Evolutionary conservation across 2,329 filamentous ascomycete genomes (phyloP).

Genomic region (Dactylellina parvicollis): DNA sequence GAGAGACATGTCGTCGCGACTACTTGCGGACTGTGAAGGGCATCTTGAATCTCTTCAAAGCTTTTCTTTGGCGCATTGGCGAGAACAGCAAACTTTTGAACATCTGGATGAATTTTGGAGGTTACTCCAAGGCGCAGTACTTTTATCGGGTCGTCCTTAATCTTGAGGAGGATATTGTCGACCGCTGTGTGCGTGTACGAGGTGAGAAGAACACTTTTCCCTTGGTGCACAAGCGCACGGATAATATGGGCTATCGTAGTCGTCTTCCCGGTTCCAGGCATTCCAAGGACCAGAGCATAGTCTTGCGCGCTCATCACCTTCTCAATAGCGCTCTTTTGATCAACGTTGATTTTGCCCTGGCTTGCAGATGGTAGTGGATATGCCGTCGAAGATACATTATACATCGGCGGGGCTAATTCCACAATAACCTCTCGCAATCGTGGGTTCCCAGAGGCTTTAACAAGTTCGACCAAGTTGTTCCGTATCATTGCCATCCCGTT

Average conservation of each 20-base stretch:
- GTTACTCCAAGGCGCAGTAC: slow-evolving; percentile 85
- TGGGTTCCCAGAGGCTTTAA: slow-evolving; percentile 71
- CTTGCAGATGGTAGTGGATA: slow-evolving; percentile 70
- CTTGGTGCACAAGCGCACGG: slow-evolving; percentile 82
- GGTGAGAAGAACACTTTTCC: slow-evolving; percentile 90
- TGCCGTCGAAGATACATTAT: slow-evolving; percentile 73
- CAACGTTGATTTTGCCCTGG: slow-evolving; percentile 78
- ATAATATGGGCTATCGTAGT: slow-evolving; percentile 99
- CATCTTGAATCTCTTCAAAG: slow-evolving; percentile 82
- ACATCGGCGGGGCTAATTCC: slow-evolving; percentile 76
- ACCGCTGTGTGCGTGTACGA: slow-evolving; percentile 98
- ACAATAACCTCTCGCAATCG: slow-evolving; percentile 72
- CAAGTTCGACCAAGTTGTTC: slow-evolving; percentile 91
- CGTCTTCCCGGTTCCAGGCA: slow-evolving; percentile 98
- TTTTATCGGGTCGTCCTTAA: slow-evolving; percentile 78
- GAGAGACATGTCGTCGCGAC: slow-evolving; percentile 96
- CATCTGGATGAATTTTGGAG: slow-evolving; percentile 77
- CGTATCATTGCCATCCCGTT: slow-evolving; percentile 95
- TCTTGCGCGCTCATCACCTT: slow-evolving; percentile 96
- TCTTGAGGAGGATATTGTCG: slow-evolving; percentile 95
- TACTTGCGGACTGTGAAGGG: slow-evolving; percentile 85
- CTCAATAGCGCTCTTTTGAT: slow-evolving; percentile 84
- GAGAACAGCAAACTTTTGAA: slow-evolving; percentile 83
- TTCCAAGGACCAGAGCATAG: slow-evolving; percentile 95
- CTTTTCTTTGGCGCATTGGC: slow-evolving; percentile 77